Base-by-base conservation (phyloP, 1,284 basidiomycete genomes). In the Cryptococcus sp. region DNA sequence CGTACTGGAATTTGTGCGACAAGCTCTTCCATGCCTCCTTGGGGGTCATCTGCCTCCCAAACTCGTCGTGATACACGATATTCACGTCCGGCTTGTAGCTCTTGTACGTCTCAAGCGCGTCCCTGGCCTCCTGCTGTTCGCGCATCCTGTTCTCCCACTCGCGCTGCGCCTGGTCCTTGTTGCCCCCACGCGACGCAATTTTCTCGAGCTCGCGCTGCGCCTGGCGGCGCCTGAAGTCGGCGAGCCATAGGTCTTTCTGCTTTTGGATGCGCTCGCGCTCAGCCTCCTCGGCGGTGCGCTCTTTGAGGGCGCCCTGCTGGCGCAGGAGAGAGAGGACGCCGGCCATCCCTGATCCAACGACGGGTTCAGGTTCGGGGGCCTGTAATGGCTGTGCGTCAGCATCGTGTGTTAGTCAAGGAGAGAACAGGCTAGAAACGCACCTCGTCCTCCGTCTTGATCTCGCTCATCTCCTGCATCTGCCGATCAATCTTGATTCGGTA, bases 21-120 rank as follows among this genome's bases (percentile, higher is more conserved):
- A 96, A 79, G 21, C 89, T 89, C 78, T 95, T 95, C 92, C 93
- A 96, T 13, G 93, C 92, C 78, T 99, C 96, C 81, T 98, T 98
- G 36, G 87, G 86, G 23, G 88, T 90, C 72, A 98, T 81, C 46
- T 69, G 42, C 67, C 76, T 60, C 33, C 96, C 96, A 72, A 91
- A 91, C 77, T 96, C 93, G 75, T 99, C 96, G 65, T 95, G 88
- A 77, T 98, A 99, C 57, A 89, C 88, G 71, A 98, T 91, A 63
- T 95, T 91, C 67, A 99, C 83, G 75, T 96, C 93, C 1, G 96
- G 96, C 77, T 94, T 96, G 82, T 99, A 99, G 71, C 88, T 83
- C 77, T 87, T 89, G 83, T 89, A 98, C 48, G 85, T 75, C 39
- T 96, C 91, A 65, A 93, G 79, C 46, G 85, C 84, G 28, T 88